Conservation (phyloP, 306 rosid species). For the Cicer judaicum region DNA sequence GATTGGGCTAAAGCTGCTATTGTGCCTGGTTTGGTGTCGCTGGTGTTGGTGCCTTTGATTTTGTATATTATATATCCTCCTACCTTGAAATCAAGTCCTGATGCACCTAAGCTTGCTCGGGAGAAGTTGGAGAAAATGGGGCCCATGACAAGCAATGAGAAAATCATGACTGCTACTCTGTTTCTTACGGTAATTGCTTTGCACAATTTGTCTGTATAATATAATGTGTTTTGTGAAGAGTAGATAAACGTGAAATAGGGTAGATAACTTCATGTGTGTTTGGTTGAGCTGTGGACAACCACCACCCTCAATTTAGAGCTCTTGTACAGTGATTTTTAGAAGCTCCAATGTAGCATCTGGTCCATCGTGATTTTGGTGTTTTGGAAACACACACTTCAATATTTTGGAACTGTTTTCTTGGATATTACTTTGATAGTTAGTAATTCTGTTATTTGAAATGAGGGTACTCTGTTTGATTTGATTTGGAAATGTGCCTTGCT, state of each 20-base stretch:
- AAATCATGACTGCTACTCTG: constrained; percentile 86
- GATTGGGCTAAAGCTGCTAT: constrained; percentile 94
- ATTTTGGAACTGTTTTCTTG: constrained; percentile 9
- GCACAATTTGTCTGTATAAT: background rate
- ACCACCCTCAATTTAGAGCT: too few species aligned
- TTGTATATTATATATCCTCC: constrained; percentile 89
- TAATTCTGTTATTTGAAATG: constrained; percentile 1
- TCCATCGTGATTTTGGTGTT: too few species aligned
- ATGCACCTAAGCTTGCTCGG: constrained; percentile 90
- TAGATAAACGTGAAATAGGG: background rate
- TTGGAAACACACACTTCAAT: background rate
- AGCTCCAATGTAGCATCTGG: too few species aligned
- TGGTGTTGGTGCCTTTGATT: constrained; percentile 84
- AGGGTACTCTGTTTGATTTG: constrained; percentile 25
- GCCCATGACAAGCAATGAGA: constrained; percentile 77
- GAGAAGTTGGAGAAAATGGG: constrained; percentile 94
- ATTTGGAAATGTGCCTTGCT: background rate
- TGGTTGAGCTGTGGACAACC: too few species aligned
- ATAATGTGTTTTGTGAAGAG: background rate
- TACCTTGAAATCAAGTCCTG: constrained; percentile 81
- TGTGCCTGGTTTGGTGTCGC: constrained; percentile 87
- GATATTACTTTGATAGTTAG: constrained; percentile 2
- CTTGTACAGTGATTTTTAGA: too few species aligned
- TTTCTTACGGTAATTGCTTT: constrained; percentile 74
- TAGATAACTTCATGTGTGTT: background rate